phyloP scores from a whole-genome alignment of 1,139 yeast genomes.

The Candida freyschussii region DNA sequence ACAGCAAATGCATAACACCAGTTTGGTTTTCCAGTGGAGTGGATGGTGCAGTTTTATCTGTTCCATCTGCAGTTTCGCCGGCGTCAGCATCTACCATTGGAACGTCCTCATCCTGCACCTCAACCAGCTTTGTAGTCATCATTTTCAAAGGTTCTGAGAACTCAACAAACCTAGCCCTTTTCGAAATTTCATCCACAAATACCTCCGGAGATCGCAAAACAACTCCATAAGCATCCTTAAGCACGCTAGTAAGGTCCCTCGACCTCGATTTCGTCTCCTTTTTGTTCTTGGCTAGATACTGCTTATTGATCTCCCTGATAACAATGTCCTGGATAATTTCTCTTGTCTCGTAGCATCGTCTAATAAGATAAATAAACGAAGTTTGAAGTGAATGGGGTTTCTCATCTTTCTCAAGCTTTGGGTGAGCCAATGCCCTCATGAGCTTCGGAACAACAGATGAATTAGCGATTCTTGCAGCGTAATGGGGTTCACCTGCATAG shows the following conservation, averaged over 20 bases:
- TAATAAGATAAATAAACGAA: conserved; percentile 44
- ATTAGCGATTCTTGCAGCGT: conserved; percentile 37
- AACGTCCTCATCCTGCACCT: conserved; percentile 31
- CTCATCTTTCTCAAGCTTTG: conserved; percentile 22
- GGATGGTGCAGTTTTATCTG: conserved; percentile 3
- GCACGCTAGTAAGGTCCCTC: conserved; percentile 46
- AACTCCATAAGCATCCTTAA: conserved; percentile 52
- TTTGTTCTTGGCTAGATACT: conserved; percentile 31
- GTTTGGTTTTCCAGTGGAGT: conserved; percentile 34
- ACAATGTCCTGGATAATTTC: conserved; percentile 47
- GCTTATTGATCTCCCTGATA: conserved; percentile 40
- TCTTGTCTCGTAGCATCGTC: conserved; percentile 67
- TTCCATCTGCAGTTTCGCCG: conserved; percentile 1
- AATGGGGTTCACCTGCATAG: conserved; percentile 42
- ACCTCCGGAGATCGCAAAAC: conserved; percentile 55
- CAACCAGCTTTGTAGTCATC: conserved; percentile 25
- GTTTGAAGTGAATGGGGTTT: conserved; percentile 26
- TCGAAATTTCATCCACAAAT: conserved; percentile 50
- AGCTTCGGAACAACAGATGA: conserved; percentile 38
- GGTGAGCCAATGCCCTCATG: conserved; percentile 29
- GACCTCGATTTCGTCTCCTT: conserved; percentile 27
- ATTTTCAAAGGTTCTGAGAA: conserved; percentile 38
- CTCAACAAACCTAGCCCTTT: conserved; percentile 43
- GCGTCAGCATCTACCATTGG: conserved; percentile 28
- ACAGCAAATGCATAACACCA: conserved; percentile 57